phyloP scores from a whole-genome alignment of 129 eudicot genomes.

The Solidago caesia region DNA sequence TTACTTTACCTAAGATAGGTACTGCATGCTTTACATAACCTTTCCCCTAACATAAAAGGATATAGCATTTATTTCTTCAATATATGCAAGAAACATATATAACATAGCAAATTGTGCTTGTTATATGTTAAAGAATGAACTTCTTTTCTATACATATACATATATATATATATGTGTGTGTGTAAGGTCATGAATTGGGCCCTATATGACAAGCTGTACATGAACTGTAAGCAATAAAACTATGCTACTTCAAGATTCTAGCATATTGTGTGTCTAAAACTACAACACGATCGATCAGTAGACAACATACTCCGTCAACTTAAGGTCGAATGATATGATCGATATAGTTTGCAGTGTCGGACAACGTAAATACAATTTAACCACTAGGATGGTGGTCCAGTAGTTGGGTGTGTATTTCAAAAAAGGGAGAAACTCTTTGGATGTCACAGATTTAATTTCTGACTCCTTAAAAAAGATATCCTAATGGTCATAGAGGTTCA shows the following conservation, averaged over 20 bases:
- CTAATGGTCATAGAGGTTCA: no score
- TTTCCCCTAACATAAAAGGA: no score
- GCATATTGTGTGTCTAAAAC: background rate
- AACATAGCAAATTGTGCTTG: background rate
- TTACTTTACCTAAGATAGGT: no score
- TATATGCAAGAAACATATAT: background rate
- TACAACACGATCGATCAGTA: background rate
- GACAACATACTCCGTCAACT: background rate
- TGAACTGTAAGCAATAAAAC: constrained; percentile 6
- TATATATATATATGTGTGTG: background rate
- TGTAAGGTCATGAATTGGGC: background rate
- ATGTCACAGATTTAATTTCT: no score
- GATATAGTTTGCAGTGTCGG: background rate
- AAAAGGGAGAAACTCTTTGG: no score
- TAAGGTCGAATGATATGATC: background rate
- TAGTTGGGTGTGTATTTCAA: no score
- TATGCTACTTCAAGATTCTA: constrained; percentile 9
- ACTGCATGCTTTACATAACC: no score
- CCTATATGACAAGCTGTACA: background rate
- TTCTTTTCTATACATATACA: background rate
- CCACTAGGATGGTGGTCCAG: no score
- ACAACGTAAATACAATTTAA: background rate
- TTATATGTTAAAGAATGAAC: background rate
- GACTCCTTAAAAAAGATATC: no score
- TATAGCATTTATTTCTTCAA: no score